Base-by-base conservation (phyloP, 2,329 filamentous ascomycete species). In the Chalaropsis ovoidea region DNA sequence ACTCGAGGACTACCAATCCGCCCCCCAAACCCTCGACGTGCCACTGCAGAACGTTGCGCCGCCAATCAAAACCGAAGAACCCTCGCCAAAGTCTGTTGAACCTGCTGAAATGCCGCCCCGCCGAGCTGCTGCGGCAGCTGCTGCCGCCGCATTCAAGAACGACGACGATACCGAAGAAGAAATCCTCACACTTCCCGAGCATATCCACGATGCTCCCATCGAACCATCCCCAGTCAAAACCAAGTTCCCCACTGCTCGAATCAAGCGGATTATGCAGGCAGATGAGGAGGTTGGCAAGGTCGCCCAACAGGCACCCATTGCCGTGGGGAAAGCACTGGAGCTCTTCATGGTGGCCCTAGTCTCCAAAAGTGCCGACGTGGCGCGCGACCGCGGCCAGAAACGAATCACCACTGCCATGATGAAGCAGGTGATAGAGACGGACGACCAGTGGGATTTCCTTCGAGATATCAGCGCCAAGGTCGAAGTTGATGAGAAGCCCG, bases 231-330 rank as follows among this genome's bases (percentile, higher is more conserved):
- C 90, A 54, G 90, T 99, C 71, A 89, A 85, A 76, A 97, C 93
- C 42, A 96, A 96, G 72, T 99, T 99, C 72, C 94, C 94, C 1
- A 95, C 95, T 41, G 94, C 94, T 15, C 84, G 94, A 68, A 99
- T 99, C 79, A 99, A 99, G 81, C 86, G 94, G 63, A 97, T 99
- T 72, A 97, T 99, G 94, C 94, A 99, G 77, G 93, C 93, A 11
- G 94, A 99, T 73, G 94, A 99, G 73, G 94, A 99, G 74, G 92
- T 99, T 0, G 94, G 94, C 68, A 99, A 99, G 77, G 94, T 99
- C 10, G 92, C 94, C 3, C 94, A 99, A 76, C 94, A 97, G 68
- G 96, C 94, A 0, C 93, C 93, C 17, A 95, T 96, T 66, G 94
- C 93, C 31, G 93, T 97, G 56, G 90, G 90, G 70, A 96, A 96